These are phyloP conservation scores for Penicillium cataractarum DNA, from an alignment of 495 filamentous ascomycete species.

Conservation along the genomic window DNA sequence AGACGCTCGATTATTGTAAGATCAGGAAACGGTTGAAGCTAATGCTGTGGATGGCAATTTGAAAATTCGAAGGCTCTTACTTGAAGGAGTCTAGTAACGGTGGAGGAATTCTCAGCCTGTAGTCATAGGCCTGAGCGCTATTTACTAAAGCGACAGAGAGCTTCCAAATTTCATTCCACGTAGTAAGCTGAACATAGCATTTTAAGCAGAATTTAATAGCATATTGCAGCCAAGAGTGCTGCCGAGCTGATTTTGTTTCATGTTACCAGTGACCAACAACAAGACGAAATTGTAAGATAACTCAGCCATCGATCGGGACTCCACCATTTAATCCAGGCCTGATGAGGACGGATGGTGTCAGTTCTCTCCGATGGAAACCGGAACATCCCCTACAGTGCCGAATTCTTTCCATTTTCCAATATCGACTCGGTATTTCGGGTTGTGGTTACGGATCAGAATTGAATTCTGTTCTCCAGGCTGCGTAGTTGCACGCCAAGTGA, in stretches of 20 bases:
- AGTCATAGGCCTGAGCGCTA: no score
- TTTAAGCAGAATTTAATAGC: no score
- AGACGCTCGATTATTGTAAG: no score
- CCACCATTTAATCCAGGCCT: not conserved
- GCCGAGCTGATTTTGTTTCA: not conserved
- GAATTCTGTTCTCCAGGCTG: constrained; percentile 1
- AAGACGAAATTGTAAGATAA: not conserved
- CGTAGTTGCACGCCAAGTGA: not conserved
- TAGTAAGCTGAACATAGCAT: no score
- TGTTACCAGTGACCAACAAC: not conserved
- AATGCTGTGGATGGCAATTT: no score
- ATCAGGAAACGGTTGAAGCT: no score
- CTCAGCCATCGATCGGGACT: not conserved
- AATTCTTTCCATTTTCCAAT: constrained; percentile 4
- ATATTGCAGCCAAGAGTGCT: no score
- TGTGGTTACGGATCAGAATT: not conserved
- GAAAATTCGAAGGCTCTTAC: no score
- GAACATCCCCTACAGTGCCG: not conserved
- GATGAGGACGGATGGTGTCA: not conserved
- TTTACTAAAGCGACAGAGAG: no score
- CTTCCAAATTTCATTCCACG: no score
- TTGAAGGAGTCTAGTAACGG: no score
- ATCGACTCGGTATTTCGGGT: constrained; percentile 1
- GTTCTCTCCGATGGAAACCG: not conserved
- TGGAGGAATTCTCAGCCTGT: no score